Evolutionary conservation across 2,329 filamentous ascomycete species (phyloP), one percentile per base, ranked within the genome.

Genomic region (Fusarium secorum): DNA sequence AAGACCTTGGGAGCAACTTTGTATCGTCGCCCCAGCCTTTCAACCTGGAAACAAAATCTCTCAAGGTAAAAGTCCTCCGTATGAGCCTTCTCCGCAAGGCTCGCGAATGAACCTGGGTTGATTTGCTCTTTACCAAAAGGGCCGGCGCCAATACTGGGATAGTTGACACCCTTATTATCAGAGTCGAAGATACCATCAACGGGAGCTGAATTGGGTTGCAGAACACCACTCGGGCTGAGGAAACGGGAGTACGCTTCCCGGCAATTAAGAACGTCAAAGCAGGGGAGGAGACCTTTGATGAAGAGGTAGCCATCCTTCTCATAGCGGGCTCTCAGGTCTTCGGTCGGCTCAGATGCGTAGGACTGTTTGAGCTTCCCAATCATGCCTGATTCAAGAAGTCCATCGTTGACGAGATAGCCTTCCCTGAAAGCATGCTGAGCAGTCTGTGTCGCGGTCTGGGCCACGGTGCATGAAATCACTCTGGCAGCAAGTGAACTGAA

Each of bases 51-150:
- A 70, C 54, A 15, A 70, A 68, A 11, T 46, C 33, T 22, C 48
- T 39, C 2, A 70, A 56, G 42, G 11, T 64, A 70, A n/a, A 67
- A 71, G 10, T 45, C 5, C 26, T 70, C 64, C 1, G 56, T 62
- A n/a, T 71, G 67, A 5, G 67, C 60, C 22, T 70, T 46, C 15
- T 68, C 56, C 3, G 57, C 68, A 15, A 71, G 38, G n/a, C 32
- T 44, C 9, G 54, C 63, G 28, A 71, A 70, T 2, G 61, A 70
- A 7, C 53, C 68, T 9, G 64, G 66, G 1, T 35, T 54, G 10
- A 32, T 55, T 17, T 60, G 62, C 5, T 51, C 45, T 9, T 54
- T 42, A 8, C 48, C 14, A 2, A 38, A 52, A 11, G 62, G 57
- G 4, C 66, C 61, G 1, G 57, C 62, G 5, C 68, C 66, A 18